Evolutionary conservation across 768 basidiomycete genomes (phyloP), one percentile per base, ranked within the genome.

Genomic region (Calocybe cyanea): DNA sequence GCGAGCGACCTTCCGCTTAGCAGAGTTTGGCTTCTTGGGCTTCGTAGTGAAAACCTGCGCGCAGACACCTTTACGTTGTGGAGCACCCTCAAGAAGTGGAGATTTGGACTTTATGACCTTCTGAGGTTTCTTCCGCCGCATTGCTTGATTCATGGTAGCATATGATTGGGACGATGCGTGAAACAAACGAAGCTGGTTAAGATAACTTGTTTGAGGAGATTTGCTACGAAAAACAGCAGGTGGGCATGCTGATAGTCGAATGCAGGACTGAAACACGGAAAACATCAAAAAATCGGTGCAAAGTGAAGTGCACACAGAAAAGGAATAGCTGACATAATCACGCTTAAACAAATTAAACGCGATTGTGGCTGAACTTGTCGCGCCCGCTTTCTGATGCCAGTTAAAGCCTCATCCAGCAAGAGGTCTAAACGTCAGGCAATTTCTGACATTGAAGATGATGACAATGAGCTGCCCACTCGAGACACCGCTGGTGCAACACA

Each of bases 11-110:
- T 97, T 98, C 50, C 96, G 90, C 61, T 96, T 92, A 30, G 94
- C 94, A 9, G 95, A 98, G 67, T 99, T 99, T 52, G 96, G 96
- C 62, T 99, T 99, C 74, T 92, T 96, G 18, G 96, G 96, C 57
- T 83, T 89, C 53, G 78, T 80, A 42, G 83, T 89, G 55, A 83
- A 80, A 32, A 92, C 74, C 52, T 83, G 81, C 32, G 85, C 80
- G 63, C 90, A 90, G 49, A 99, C 93, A 38, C 90, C 96, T 61
- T 96, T 96, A 57, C 82, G 80, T 69, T 97, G 94, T 6, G 87
- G 89, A 58, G 80, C 85, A 19, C 64, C 72, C 43, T 87, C 71
- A 14, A 99, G 78, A 8, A 94, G 78, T 0, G 96, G 96, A 0
- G 94, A 84, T 55, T 75, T 80, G n/a, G 78, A 69, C 53, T 80